Percentiles rank a stretch among this genome's conserved stretches.
phyloP scores from a whole-genome alignment of 345 rosid species.

The Pugionium cornutum region DNA sequence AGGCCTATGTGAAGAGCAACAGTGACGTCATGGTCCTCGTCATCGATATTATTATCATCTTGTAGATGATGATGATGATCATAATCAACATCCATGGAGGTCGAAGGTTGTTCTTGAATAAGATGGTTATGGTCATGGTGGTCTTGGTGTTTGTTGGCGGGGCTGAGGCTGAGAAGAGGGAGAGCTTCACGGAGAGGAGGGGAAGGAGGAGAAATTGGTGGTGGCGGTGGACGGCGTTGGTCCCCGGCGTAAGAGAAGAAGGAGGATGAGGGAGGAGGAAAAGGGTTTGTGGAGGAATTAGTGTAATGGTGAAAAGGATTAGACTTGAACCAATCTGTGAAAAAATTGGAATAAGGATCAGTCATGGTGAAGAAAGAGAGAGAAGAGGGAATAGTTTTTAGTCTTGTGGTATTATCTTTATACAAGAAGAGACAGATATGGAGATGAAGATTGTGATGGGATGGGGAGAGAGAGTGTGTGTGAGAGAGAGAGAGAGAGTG shows the following conservation, averaged over 20 bases:
- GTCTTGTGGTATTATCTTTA: conserved; percentile 57
- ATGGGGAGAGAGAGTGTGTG: conserved; percentile 33
- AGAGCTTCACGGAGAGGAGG: conserved; percentile 90
- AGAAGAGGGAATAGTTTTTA: conserved; percentile 32
- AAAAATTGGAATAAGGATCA: conserved; percentile 81
- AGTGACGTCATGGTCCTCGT: conserved; percentile 53
- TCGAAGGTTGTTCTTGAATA: conserved; percentile 36
- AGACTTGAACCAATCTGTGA: conserved; percentile 56
- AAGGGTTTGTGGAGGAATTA: no score
- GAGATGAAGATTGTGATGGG: conserved; percentile 42
- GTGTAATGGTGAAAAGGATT: conserved; percentile 44
- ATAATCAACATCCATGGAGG: conserved; percentile 45
- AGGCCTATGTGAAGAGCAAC: conserved; percentile 95
- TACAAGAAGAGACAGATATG: conserved; percentile 45
- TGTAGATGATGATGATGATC: conserved; percentile 35
- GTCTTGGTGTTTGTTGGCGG: conserved; percentile 50
- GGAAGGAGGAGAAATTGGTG: conserved; percentile 59
- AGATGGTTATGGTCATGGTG: conserved; percentile 3
- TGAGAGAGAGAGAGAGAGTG: no score
- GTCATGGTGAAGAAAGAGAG: conserved; percentile 56
- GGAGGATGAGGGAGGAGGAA: conserved; percentile 17
- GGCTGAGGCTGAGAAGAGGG: conserved; percentile 72
- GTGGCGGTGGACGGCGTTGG: conserved; percentile 25
- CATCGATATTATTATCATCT: conserved; percentile 40
- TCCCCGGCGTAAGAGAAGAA: conserved; percentile 37